Percentiles rank a stretch among this genome's conserved stretches.
Conservation (phyloP, 495 filamentous ascomycete species). For the Niebla homalea region DNA sequence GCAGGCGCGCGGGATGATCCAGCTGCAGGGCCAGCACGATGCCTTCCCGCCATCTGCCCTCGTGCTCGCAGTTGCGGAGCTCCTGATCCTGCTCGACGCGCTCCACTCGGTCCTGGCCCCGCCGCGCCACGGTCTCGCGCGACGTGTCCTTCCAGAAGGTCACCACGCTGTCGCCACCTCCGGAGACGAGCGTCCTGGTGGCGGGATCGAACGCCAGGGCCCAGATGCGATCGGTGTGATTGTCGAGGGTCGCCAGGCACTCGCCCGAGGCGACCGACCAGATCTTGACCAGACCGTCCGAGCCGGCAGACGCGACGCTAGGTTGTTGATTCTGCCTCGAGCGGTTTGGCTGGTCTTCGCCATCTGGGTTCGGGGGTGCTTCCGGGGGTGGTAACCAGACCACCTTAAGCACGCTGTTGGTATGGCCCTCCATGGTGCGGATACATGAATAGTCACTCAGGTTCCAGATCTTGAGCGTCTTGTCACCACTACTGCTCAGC, state of each 20-base stretch:
- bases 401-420: slow-evolving; percentile 86
- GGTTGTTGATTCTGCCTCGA: slow-evolving; percentile 27
- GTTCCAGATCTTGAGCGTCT: slow-evolving; percentile 92
- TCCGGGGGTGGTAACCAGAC: slow-evolving; percentile 63
- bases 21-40: slow-evolving; percentile 84
- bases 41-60: slow-evolving; percentile 75
- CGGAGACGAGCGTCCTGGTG: slow-evolving; percentile 59
- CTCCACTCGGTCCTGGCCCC: slow-evolving; percentile 53
- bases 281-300: slow-evolving; percentile 92
- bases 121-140: slow-evolving; percentile 56
- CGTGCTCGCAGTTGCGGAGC: slow-evolving; percentile 79
- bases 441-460: slow-evolving; percentile 86
- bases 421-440: slow-evolving; percentile 89
- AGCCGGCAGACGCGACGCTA: slow-evolving; percentile 67
- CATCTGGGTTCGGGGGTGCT: slow-evolving; percentile 16
- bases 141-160: slow-evolving; percentile 95
- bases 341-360: slow-evolving; percentile 15
- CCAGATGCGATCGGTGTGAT: slow-evolving; percentile 91
- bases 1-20: slow-evolving; percentile 79
- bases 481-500: slow-evolving; percentile 84
- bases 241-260: slow-evolving; percentile 76
- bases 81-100: slow-evolving; percentile 87
- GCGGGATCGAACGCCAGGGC: slow-evolving; percentile 61
- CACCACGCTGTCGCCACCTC: slow-evolving; percentile 75
- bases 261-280: slow-evolving; percentile 81